A percentile compares a stretch with the other conserved stretches of the same genome.
These are phyloP conservation scores for Yamadazyma blattariae DNA, from an alignment of 1,139 yeast species.

Conservation along the genomic window DNA sequence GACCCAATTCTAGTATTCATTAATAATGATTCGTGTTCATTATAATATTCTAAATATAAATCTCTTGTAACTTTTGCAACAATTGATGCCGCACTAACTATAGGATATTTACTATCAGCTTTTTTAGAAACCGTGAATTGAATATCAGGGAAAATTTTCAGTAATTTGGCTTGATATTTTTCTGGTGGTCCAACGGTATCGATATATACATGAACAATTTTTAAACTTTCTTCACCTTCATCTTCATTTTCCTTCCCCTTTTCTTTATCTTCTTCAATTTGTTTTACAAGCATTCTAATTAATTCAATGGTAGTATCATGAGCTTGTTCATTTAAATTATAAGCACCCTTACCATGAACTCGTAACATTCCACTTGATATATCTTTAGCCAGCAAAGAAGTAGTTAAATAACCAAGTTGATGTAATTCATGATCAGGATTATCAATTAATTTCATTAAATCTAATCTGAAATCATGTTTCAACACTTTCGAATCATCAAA, in stretches of 20 bases:
- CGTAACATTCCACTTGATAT: constrained; percentile 87
- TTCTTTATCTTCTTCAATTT: constrained; percentile 30
- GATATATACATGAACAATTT: constrained; percentile 69
- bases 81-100: constrained; percentile 94
- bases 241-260: no score
- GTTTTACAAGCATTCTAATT: constrained; percentile 56
- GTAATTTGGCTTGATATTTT: constrained; percentile 74
- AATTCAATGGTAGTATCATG: constrained; percentile 88
- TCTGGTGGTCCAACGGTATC: constrained; percentile 98
- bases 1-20: constrained; percentile 60
- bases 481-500: constrained; percentile 92
- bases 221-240: constrained; percentile 27
- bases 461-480: constrained; percentile 66
- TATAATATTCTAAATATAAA: constrained; percentile 48
- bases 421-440: constrained; percentile 40
- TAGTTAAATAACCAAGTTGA: constrained; percentile 82
- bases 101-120: constrained; percentile 92
- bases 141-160: constrained; percentile 63
- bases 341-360: constrained; percentile 49
- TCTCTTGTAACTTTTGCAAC: constrained; percentile 97
- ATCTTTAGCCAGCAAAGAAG: constrained; percentile 82
- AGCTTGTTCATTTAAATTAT: constrained; percentile 92
- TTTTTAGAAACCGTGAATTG: constrained; percentile 87
- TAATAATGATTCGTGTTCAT: constrained; percentile 18
- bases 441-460: constrained; percentile 60